Evolutionary conservation across 116 monocot genomes (phyloP).

Genomic region (Papilionanthe hybrid): DNA sequence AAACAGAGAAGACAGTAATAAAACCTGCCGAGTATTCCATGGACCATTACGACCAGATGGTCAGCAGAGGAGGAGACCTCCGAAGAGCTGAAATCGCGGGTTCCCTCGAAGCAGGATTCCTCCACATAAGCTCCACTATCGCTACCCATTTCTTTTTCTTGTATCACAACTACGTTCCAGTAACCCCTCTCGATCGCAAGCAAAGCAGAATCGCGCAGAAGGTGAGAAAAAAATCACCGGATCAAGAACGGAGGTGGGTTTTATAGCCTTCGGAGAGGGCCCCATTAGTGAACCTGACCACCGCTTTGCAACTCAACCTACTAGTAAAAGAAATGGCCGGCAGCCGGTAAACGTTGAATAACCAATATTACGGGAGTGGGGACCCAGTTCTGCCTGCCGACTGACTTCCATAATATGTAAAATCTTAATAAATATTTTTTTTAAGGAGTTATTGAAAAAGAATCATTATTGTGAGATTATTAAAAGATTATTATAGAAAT

Average conservation of each 20-base stretch:
- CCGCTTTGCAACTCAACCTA: too few species aligned
- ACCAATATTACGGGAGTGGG: too few species aligned
- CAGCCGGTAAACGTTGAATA: too few species aligned
- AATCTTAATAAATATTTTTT: too few species aligned
- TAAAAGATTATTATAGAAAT: too few species aligned
- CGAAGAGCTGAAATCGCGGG: conserved; percentile 1
- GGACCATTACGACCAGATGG: conserved; percentile 27
- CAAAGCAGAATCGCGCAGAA: background rate
- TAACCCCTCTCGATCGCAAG: background rate
- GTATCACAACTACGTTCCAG: background rate
- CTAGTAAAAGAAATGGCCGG: too few species aligned
- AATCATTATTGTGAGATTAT: too few species aligned
- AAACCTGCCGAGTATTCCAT: conserved; percentile 26
- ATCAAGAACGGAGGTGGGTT: background rate
- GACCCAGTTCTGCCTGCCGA: too few species aligned
- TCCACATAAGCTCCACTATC: background rate
- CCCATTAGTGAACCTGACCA: too few species aligned
- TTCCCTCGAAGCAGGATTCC: background rate
- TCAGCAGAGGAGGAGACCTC: conserved; percentile 3
- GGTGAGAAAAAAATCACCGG: background rate
- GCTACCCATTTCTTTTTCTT: background rate
- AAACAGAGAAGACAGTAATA: too few species aligned
- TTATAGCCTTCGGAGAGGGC: background rate
- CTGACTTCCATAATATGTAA: too few species aligned
- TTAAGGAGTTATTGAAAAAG: too few species aligned